These are phyloP conservation scores for Zygosaccharomyces gambellarensis DNA, from an alignment of 805 yeast species.

Conservation along the genomic window DNA sequence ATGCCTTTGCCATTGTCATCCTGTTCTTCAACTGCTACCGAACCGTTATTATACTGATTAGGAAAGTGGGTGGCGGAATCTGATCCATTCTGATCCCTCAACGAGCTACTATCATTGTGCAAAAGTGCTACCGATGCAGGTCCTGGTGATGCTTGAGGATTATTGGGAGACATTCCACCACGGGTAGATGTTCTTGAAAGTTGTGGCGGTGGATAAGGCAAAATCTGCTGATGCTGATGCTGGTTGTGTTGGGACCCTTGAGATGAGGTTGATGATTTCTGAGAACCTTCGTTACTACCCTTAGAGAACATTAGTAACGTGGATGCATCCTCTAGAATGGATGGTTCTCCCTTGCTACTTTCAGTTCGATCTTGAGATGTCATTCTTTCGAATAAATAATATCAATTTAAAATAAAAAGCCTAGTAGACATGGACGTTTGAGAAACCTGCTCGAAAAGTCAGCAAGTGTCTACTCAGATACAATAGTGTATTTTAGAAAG, in stretches of 20 bases:
- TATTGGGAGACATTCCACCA: constrained; percentile 16
- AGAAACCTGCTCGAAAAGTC: constrained; percentile 2
- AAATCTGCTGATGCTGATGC: constrained; percentile 16
- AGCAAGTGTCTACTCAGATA: background rate
- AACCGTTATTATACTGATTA: constrained; percentile 1
- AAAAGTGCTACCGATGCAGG: constrained; percentile 42
- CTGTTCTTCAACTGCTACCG: background rate
- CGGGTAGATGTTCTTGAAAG: constrained; percentile 11
- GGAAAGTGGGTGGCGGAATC: constrained; percentile 19
- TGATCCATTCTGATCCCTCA: constrained; percentile 2
- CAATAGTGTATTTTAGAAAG: background rate
- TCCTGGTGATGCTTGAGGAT: constrained; percentile 40
- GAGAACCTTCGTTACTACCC: constrained; percentile 6
- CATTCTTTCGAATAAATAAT: background rate
- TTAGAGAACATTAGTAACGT: constrained; percentile 58
- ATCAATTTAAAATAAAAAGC: background rate
- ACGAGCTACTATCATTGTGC: constrained; percentile 16
- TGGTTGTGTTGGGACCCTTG: constrained; percentile 4
- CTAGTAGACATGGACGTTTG: background rate
- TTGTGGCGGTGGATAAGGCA: constrained; percentile 14
- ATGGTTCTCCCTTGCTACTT: constrained; percentile 15
- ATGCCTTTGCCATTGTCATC: constrained; percentile 41
- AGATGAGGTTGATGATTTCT: constrained; percentile 2
- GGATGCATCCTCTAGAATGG: constrained; percentile 54
- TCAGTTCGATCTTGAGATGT: background rate